Evolutionary conservation across 2,329 filamentous ascomycete genomes (phyloP), one percentile per base, ranked within the genome.

Genomic region (Pestalotiopsis sp.): DNA sequence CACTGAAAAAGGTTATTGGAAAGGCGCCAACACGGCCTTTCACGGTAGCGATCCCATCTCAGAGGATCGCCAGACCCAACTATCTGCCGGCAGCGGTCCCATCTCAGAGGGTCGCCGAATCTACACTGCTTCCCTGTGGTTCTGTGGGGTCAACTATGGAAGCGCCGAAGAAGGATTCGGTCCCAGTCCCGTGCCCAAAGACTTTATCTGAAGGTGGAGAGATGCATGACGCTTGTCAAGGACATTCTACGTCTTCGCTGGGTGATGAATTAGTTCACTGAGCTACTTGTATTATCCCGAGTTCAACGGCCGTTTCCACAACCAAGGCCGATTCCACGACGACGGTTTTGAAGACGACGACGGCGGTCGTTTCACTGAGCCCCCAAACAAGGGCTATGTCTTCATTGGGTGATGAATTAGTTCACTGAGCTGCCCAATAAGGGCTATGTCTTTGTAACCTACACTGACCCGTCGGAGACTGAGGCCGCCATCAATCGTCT

Each of bases 401-500:
- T 27, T 9, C 7, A 6, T 9, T 36, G 31, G 31, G 31, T 36
- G 31, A 36, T 36, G 31, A 36, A 36, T 36, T 9, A 36, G 31
- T 36, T 36, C 31, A 36, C 31, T 36, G 31, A 67, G 13, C 60
- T 60, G 31, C 39, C 14, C 17, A 69, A 23, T 23, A 23, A 59
- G 27, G 64, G 64, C 59, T 69, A 58, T 45, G 65, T 56, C 58
- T 66, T 69, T 25, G 68, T 58, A 12, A 69, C 64, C 1, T 66
- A 63, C 68, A 20, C 4, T 5, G 39, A 57, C 41, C 23, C 68
- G 6, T 12, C 17, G 2, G 56, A 25, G 31, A 58, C 68, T 14
- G 6, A 4, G 14, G 17, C 13, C 2, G 67, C 67, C 45, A 62
- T 68, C 27, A 1, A 20, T 2, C 13, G 17, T n/a, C 23, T 66